Evolutionary conservation across 257 asterid genomes (phyloP).

Genomic region (Gentiana macrophylla): DNA sequence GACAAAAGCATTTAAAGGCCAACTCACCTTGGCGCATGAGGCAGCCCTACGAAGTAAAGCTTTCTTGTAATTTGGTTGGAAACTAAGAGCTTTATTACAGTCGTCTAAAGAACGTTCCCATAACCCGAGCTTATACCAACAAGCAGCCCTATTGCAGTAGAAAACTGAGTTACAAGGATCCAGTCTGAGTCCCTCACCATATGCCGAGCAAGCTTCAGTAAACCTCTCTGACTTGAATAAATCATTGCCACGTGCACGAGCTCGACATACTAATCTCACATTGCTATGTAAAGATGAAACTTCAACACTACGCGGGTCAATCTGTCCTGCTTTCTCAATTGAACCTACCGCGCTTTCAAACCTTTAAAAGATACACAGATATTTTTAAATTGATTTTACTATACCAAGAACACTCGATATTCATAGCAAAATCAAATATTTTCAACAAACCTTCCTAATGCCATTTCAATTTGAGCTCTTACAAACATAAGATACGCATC

Average conservation of each 20-base stretch:
- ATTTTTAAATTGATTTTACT: slow-evolving; percentile 10
- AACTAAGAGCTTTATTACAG: slow-evolving; percentile 69
- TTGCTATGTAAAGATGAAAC: slow-evolving; percentile 41
- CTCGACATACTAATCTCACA: slow-evolving; percentile 50
- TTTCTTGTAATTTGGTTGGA: slow-evolving; percentile 68
- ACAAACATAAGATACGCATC: slow-evolving; percentile 68
- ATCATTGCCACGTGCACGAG: slow-evolving; percentile 88
- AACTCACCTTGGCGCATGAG: slow-evolving; percentile 63
- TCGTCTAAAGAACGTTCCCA: slow-evolving; percentile 79
- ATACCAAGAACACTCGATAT: background rate
- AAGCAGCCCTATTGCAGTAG: slow-evolving; percentile 95
- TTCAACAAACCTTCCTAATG: slow-evolving; percentile 60
- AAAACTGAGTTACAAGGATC: slow-evolving; percentile 80
- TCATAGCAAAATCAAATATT: background rate
- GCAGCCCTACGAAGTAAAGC: slow-evolving; percentile 93
- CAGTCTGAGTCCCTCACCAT: slow-evolving; percentile 67
- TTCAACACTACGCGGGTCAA: slow-evolving; percentile 57
- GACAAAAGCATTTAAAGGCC: background rate
- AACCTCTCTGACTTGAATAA: slow-evolving; percentile 78
- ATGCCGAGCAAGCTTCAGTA: slow-evolving; percentile 93
- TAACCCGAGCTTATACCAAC: slow-evolving; percentile 76
- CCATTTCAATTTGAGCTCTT: slow-evolving; percentile 60
- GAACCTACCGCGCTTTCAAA: slow-evolving; percentile 59
- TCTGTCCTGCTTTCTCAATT: slow-evolving; percentile 49
- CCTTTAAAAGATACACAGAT: slow-evolving; percentile 36